Conservation (phyloP, 306 rosid species). For the Malus sylvestris region DNA sequence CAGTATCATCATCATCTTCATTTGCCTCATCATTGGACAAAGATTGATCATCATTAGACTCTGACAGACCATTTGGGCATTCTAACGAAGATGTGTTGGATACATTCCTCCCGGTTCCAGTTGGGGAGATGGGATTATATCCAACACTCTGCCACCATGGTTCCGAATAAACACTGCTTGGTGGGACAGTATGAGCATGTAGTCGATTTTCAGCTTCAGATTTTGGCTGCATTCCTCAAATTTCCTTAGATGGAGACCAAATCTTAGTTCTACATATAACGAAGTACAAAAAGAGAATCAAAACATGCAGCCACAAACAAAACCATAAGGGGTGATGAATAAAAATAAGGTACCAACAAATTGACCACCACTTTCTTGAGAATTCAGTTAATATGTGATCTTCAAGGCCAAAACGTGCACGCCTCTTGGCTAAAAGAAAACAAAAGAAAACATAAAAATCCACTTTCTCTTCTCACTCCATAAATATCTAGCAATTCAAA, state of each 20-base stretch:
- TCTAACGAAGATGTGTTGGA: conserved; percentile 71
- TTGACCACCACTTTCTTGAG: neutral
- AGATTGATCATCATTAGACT: conserved; percentile 72
- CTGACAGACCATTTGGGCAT: conserved; percentile 69
- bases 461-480: no score
- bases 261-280: neutral
- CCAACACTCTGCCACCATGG: conserved; percentile 87
- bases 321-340: neutral
- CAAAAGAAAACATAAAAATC: neutral
- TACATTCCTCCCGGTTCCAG: conserved; percentile 41
- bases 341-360: neutral
- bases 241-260: conserved; percentile 19
- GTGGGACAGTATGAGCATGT: conserved; percentile 47
- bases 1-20: conserved; percentile 66
- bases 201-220: conserved; percentile 47
- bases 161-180: conserved; percentile 47
- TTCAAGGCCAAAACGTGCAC: neutral
- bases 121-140: conserved; percentile 45
- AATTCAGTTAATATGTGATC: neutral
- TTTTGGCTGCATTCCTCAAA: conserved; percentile 70
- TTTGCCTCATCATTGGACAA: conserved; percentile 60
- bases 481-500: neutral
- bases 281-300: neutral
- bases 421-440: neutral
- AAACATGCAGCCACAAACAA: neutral